These are phyloP conservation scores for Atalantia buxifolia DNA, from an alignment of 345 rosid species.

Conservation along the genomic window DNA sequence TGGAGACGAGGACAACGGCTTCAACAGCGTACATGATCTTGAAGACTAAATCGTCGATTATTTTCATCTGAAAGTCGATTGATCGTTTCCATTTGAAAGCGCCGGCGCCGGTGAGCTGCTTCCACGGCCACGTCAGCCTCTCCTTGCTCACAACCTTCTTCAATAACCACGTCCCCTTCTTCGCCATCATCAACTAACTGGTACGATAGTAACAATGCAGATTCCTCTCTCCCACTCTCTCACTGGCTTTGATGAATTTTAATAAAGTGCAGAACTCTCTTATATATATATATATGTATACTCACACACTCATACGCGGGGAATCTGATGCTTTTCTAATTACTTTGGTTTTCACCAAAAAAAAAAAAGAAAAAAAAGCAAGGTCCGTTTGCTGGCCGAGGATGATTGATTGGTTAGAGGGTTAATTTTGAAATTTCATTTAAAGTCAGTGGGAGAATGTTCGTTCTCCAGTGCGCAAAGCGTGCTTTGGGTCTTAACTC, in stretches of 20 bases:
- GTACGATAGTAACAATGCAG: not conserved
- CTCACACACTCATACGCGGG: too few species aligned
- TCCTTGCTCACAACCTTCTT: conserved; percentile 30
- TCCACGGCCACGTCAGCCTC: conserved; percentile 25
- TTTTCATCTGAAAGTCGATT: conserved; percentile 24
- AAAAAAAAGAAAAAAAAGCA: not conserved
- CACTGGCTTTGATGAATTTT: not conserved
- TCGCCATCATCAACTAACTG: not conserved
- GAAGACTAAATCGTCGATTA: conserved; percentile 50
- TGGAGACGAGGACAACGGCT: conserved; percentile 56
- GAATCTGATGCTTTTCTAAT: not conserved
- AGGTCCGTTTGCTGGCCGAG: not conserved
- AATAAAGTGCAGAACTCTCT: too few species aligned
- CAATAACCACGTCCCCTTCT: conserved; percentile 16
- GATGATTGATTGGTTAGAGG: not conserved
- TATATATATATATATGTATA: too few species aligned
- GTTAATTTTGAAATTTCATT: not conserved
- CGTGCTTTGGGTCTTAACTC: not conserved
- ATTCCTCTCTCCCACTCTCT: conserved; percentile 12
- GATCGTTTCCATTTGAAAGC: conserved; percentile 25
- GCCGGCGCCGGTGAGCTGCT: not conserved
- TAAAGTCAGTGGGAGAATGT: not conserved
- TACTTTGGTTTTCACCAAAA: not conserved
- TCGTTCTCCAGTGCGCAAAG: not conserved
- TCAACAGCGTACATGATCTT: conserved; percentile 54